A percentile compares a stretch with the other conserved stretches of the same genome.
Evolutionary conservation across 2,329 filamentous ascomycete genomes (phyloP).

Genomic region (Fusarium sterilihyphosum): DNA sequence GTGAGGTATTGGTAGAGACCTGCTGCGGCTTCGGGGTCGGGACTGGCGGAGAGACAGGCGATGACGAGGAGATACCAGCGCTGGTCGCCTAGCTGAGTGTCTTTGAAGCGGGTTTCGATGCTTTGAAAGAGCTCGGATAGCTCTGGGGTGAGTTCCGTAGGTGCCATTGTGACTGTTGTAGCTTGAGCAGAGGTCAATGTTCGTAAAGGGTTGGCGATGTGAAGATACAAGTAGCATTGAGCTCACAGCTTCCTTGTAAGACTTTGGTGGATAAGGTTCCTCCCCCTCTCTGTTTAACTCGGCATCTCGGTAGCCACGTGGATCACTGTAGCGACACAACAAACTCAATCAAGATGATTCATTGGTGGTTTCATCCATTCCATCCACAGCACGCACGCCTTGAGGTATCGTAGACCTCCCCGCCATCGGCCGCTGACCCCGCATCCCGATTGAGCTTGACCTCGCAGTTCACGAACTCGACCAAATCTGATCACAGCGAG

Average conservation of each 20-base stretch:
- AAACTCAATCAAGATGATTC: background rate
- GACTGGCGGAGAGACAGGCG: constrained; percentile 30
- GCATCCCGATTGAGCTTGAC: background rate
- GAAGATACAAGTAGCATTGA: background rate
- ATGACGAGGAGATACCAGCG: constrained; percentile 35
- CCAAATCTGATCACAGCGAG: fast-evolving
- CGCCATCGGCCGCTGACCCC: background rate
- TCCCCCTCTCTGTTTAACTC: background rate
- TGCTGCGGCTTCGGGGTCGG: constrained; percentile 28
- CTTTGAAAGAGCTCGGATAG: constrained; percentile 22
- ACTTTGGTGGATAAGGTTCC: background rate
- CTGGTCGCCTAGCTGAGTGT: constrained; percentile 22
- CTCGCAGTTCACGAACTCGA: too few species aligned
- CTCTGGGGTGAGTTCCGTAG: constrained; percentile 8
- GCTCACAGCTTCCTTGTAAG: background rate
- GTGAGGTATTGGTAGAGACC: constrained; percentile 45
- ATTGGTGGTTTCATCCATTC: background rate
- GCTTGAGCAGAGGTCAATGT: background rate
- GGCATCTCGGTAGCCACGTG: background rate
- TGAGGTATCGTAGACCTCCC: background rate
- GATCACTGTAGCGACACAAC: background rate
- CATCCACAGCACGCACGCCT: background rate
- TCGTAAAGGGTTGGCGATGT: background rate
- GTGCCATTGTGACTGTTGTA: background rate
- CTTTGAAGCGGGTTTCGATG: constrained; percentile 27